Evolutionary conservation across 495 filamentous ascomycete species (phyloP).

Genomic region (Massariosphaeria phaeospora): DNA sequence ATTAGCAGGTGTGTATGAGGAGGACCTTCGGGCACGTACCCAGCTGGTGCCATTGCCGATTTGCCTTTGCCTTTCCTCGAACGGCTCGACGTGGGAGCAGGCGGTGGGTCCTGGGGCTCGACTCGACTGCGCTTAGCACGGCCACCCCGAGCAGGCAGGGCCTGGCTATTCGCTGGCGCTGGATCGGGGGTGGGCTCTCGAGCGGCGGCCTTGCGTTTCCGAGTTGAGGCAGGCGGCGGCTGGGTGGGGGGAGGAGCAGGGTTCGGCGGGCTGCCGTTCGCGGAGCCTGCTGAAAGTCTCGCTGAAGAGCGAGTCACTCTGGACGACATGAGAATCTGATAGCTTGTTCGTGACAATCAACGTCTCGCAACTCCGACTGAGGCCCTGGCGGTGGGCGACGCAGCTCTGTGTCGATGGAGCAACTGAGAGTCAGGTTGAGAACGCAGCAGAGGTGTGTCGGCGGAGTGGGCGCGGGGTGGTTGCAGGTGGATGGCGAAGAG

Average conservation of each 20-base stretch:
- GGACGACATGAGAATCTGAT: conserved; percentile 42
- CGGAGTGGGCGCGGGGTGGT: neutral
- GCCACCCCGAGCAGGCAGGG: conserved; percentile 18
- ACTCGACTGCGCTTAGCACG: conserved; percentile 34
- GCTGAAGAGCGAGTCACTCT: conserved; percentile 45
- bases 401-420: conserved; percentile 31
- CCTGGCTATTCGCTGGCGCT: conserved; percentile 11
- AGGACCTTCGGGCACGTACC: conserved; percentile 49
- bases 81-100: conserved; percentile 21
- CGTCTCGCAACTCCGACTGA: conserved; percentile 30
- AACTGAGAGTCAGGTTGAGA: conserved; percentile 22
- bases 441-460: conserved; percentile 5
- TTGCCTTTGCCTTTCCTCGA: conserved; percentile 54
- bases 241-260: conserved; percentile 24
- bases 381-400: conserved; percentile 28
- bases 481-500: conserved; percentile 12
- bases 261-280: conserved; percentile 33
- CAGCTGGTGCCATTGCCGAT: conserved; percentile 75
- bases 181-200: conserved; percentile 33
- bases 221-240: conserved; percentile 29
- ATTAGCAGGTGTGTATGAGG: conserved; percentile 17
- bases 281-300: conserved; percentile 38
- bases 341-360: conserved; percentile 7
- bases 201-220: conserved; percentile 40
- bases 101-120: conserved; percentile 19